phyloP scores from a whole-genome alignment of 1,284 basidiomycete species.

The Ceratobasidium sp. region DNA sequence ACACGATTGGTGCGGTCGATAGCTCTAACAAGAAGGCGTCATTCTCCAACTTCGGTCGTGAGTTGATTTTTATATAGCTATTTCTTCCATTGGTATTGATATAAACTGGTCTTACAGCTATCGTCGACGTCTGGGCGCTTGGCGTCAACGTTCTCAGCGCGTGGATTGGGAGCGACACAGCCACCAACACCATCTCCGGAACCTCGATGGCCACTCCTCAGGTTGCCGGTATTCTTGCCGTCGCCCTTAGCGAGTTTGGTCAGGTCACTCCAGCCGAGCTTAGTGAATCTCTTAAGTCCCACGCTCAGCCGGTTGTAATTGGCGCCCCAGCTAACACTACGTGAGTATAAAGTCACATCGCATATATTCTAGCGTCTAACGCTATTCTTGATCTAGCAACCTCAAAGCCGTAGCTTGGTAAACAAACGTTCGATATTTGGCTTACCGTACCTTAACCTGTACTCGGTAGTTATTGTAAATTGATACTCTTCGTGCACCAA shows the following conservation, averaged over 20 bases:
- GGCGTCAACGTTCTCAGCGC: slow-evolving; percentile 55
- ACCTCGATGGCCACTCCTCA: slow-evolving; percentile 44
- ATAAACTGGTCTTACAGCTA: background rate
- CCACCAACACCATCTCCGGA: slow-evolving; percentile 38
- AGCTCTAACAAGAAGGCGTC: slow-evolving; percentile 87
- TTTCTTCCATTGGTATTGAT: background rate
- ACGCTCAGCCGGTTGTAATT: slow-evolving; percentile 34
- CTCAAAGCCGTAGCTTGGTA: slow-evolving; percentile 28
- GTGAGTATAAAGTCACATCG: slow-evolving; percentile 58
- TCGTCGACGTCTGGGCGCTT: slow-evolving; percentile 48
- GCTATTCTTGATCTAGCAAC: background rate
- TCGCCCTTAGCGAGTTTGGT: slow-evolving; percentile 30
- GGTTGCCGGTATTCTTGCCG: slow-evolving; percentile 36
- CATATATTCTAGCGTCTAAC: background rate
- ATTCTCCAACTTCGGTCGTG: slow-evolving; percentile 82
- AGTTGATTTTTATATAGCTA: background rate
- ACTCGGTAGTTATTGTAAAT: too few species aligned
- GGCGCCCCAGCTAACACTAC: slow-evolving; percentile 44
- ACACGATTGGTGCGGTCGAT: slow-evolving; percentile 90
- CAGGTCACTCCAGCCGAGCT: slow-evolving; percentile 14
- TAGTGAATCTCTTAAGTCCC: slow-evolving; percentile 8
- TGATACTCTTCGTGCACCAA: too few species aligned
- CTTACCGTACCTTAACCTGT: too few species aligned
- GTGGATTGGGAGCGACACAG: slow-evolving; percentile 40
- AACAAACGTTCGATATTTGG: too few species aligned